Base-by-base conservation (phyloP, 83 land plant species). In the Diphasiastrum complanatum region DNA sequence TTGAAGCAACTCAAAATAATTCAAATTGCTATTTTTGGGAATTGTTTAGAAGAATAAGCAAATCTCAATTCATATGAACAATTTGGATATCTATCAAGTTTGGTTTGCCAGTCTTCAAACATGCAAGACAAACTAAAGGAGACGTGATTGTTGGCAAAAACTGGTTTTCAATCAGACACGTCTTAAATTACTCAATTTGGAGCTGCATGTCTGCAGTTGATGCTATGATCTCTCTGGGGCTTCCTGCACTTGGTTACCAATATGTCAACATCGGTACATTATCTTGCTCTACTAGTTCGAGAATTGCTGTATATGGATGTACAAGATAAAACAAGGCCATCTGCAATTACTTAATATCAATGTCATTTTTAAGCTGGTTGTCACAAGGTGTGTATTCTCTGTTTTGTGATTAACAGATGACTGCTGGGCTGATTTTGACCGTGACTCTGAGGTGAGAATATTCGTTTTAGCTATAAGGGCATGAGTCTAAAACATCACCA, bases 371-470 rank as follows among this genome's bases (percentile, higher is more conserved):
- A n/a, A n/a, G n/a, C n/a, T n/a, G n/a, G n/a, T n/a, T n/a, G n/a
- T n/a, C n/a, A n/a, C n/a, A n/a, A n/a, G n/a, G n/a, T n/a, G n/a
- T 55, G 16, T 26, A 55, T 33, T 1, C n/a, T 30, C 14, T 55
- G 34, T 8, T 11, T 55, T 55, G 14, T 11, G 20, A n/a, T n/a
- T n/a, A n/a, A 12, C 35, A 46, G 65, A 62, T 46, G 65, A 62
- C 32, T 62, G 65, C 59, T 62, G 65, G 65, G 65, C 65, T 12
- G 59, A 22, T 19, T 45, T 12, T 25, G 14, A 47, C 5, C 65
- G 65, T 16, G 65, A 62, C 2, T 23, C 16, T n/a, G 28, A 62
- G 23, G 65, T 45, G 14, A 12, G 2, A 6, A 19, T n/a, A n/a
- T 14, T 8, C 45, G 1, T 41, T 41, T 41, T 18, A 14, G 45